Evolutionary conservation across 495 filamentous ascomycete species (phyloP).

Genomic region (Viridothelium virens): DNA sequence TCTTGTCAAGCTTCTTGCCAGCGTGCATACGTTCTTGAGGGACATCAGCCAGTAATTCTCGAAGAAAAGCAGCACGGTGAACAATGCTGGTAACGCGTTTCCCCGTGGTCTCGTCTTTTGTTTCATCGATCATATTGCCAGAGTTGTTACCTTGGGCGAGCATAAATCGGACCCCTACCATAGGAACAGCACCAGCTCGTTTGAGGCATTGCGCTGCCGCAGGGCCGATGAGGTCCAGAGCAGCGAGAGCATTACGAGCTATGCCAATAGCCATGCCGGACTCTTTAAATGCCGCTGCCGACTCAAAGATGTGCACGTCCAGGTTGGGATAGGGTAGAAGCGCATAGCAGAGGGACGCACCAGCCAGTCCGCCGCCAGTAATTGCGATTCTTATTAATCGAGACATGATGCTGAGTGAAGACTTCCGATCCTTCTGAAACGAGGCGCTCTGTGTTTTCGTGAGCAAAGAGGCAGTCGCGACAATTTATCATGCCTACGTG

Average conservation of each 20-base stretch:
- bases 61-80: slow-evolving; percentile 53
- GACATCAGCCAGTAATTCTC: slow-evolving; percentile 49
- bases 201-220: slow-evolving; percentile 7
- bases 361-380: slow-evolving; percentile 22
- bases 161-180: slow-evolving; percentile 15
- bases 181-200: slow-evolving; percentile 18
- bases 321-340: slow-evolving; percentile 20
- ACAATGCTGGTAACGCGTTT: slow-evolving; percentile 22
- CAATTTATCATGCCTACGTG: not conserved
- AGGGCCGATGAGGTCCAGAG: slow-evolving; percentile 20
- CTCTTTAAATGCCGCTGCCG: slow-evolving; percentile 19
- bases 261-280: slow-evolving; percentile 20
- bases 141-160: slow-evolving; percentile 19
- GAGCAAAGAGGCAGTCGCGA: not conserved
- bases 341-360: slow-evolving; percentile 17
- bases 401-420: not conserved
- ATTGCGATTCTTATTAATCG: slow-evolving; percentile 21
- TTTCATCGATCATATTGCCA: slow-evolving; percentile 21
- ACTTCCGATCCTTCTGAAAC: not conserved
- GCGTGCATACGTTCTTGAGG: slow-evolving; percentile 41
- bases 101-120: not conserved
- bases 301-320: slow-evolving; percentile 24
- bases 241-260: slow-evolving; percentile 23
- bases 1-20: slow-evolving; percentile 34
- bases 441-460: not conserved